phyloP scores from a whole-genome alignment of 164 flowering plant species.

The Warburgia ugandensis region DNA sequence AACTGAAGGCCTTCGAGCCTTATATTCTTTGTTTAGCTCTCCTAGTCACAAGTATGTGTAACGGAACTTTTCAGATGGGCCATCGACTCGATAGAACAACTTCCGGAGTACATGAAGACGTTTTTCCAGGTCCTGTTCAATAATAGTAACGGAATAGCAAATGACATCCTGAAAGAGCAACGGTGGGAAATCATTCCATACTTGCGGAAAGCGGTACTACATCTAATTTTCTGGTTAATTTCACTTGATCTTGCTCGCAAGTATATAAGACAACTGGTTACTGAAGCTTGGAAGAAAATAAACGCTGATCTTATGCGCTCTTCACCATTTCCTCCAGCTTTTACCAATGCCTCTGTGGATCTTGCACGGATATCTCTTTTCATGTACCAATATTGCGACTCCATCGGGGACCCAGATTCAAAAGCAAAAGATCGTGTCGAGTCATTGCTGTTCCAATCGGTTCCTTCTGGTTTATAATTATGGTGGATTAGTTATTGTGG shows the following conservation, averaged over 20 bases:
- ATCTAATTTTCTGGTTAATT: neutral
- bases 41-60: neutral
- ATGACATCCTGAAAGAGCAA: neutral
- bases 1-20: too few species aligned
- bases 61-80: slow-evolving; percentile 7
- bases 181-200: neutral
- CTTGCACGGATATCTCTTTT: too few species aligned
- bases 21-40: neutral
- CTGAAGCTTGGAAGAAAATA: neutral
- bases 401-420: too few species aligned
- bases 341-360: too few species aligned
- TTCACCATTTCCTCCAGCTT: neutral
- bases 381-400: too few species aligned
- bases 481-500: too few species aligned
- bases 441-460: too few species aligned
- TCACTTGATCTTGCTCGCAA: slow-evolving; percentile 9
- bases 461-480: too few species aligned
- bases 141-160: neutral
- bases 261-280: neutral
- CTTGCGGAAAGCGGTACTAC: slow-evolving; percentile 6
- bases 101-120: slow-evolving; percentile 8
- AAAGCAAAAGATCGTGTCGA: too few species aligned
- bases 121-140: neutral
- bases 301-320: neutral
- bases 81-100: neutral